Conservation (phyloP, 129 eudicot species). For the Lactuca sativa region DNA sequence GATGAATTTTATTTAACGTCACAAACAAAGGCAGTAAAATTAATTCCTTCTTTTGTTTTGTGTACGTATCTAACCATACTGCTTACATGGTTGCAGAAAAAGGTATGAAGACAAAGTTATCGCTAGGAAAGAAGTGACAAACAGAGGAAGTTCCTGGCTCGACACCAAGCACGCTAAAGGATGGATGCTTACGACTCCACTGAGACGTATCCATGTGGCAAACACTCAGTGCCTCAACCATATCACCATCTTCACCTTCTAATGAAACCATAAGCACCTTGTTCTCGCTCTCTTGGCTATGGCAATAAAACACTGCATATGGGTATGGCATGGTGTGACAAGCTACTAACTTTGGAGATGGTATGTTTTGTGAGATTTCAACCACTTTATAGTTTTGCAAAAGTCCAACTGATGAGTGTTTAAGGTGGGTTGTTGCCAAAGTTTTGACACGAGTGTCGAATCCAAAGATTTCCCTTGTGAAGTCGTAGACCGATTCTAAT, state of each 20-base stretch:
- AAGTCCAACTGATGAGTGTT: conserved; percentile 28
- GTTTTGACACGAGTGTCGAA: conserved; percentile 28
- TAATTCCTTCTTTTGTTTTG: background rate
- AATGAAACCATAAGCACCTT: conserved; percentile 54
- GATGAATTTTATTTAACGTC: background rate
- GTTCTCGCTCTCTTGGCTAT: conserved; percentile 59
- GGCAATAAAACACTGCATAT: conserved; percentile 72
- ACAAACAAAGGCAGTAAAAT: background rate
- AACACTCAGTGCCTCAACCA: conserved; percentile 62
- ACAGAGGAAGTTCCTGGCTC: conserved; percentile 73
- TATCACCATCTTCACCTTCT: conserved; percentile 61
- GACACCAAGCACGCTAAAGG: conserved; percentile 62
- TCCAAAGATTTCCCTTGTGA: conserved; percentile 44
- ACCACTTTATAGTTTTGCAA: conserved; percentile 56
- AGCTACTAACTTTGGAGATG: conserved; percentile 61
- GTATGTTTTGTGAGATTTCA: conserved; percentile 41
- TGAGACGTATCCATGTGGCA: conserved; percentile 88
- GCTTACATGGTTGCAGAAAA: conserved; percentile 20
- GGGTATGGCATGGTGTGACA: conserved; percentile 91
- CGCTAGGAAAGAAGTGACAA: conserved; percentile 85
- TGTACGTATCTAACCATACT: background rate
- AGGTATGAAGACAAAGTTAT: conserved; percentile 57
- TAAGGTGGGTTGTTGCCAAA: conserved; percentile 55
- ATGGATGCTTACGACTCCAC: conserved; percentile 56
- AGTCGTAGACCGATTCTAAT: conserved; percentile 63